Evolutionary conservation across 2,329 filamentous ascomycete species (phyloP), one percentile per base, ranked within the genome.

Genomic region (Microdochium nivale): DNA sequence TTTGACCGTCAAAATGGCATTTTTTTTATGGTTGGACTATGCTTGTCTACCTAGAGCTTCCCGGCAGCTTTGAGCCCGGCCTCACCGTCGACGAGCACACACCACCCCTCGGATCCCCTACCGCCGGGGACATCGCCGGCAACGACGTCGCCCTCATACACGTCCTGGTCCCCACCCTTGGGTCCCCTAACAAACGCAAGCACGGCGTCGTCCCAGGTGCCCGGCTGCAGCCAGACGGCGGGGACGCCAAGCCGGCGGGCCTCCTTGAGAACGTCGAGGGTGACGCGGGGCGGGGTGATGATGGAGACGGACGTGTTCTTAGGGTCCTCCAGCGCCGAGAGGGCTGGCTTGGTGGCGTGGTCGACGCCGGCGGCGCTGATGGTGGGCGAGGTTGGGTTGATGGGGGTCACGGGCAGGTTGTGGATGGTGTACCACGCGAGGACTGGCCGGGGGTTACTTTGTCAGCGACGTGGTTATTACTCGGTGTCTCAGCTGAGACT

Each of bases 161-260:
- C 70, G 5, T 68, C 72, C 57, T 86, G 78, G 47, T 72, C 72
- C 54, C 63, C 70, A 3, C 32, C 51, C 3, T 48, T 56, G 21
- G 51, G 52, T 30, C 58, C 67, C 23, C 77, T 73, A 2, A 88
- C 90, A 67, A 80, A 90, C 40, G 78, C 72, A 55, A 96, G 65
- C 23, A 90, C 86, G 53, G 83, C 81, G 49, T 87, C 81, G 65
- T 96, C 84, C 64, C 87, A 97, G 16, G 83, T 91, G 1, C 92
- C 94, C 0, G 94, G 94, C 71, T 97, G 94, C 58, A 97, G 72
- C 87, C 89, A 96, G 4, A 96, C 84, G 25, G 88, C 79, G 19
- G 81, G 78, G 46, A 95, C 72, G 2, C 90, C 85, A 11, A 87
- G 75, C 52, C 79, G 74, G 67, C 84, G 87, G 0, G 92, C 94